A percentile compares a stretch with the other conserved stretches of the same genome.
Evolutionary conservation across 139 green algal species (phyloP).

Genomic region (Chlamydomonas asymmetrica): DNA sequence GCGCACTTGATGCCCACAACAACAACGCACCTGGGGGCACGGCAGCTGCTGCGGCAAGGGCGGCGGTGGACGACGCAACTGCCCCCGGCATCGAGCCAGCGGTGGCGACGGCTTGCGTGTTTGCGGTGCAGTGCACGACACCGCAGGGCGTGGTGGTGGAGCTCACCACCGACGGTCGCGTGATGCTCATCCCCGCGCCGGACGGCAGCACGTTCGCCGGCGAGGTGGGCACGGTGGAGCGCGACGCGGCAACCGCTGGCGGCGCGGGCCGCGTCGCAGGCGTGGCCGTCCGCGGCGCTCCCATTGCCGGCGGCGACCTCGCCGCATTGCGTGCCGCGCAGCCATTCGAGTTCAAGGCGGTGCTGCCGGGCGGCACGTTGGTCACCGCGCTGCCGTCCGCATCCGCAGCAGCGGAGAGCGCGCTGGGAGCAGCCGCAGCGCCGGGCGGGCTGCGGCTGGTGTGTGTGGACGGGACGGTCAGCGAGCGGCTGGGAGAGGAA

Average conservation of each 20-base stretch:
- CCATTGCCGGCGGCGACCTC: slow-evolving; percentile 34
- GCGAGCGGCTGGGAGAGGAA: slow-evolving; percentile 28
- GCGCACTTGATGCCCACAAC: not conserved
- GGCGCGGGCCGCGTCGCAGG: too few species aligned
- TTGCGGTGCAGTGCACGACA: slow-evolving; percentile 25
- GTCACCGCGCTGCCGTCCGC: slow-evolving; percentile 16
- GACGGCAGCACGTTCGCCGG: slow-evolving; percentile 1
- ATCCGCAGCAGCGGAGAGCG: slow-evolving; percentile 1
- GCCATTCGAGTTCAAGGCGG: slow-evolving; percentile 34
- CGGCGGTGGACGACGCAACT: not conserved
- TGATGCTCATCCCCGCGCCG: slow-evolving; percentile 26
- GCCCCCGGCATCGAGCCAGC: not conserved
- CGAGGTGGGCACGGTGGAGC: slow-evolving; percentile 5
- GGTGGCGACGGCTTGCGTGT: not conserved
- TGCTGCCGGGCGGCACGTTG: slow-evolving; percentile 42
- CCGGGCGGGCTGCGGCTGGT: slow-evolving; percentile 29
- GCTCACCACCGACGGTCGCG: slow-evolving; percentile 41
- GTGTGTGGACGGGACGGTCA: slow-evolving; percentile 46
- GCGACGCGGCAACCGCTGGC: not conserved
- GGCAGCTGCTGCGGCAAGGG: not conserved
- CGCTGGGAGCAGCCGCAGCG: slow-evolving; percentile 3
- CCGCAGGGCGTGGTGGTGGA: slow-evolving; percentile 30
- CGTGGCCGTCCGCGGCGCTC: slow-evolving; percentile 46
- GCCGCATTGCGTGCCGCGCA: slow-evolving; percentile 7
- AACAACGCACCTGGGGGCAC: not conserved